A percentile compares a stretch with the other conserved stretches of the same genome.
Evolutionary conservation across 2,329 filamentous ascomycete genomes (phyloP).

Genomic region (Botrytis hyacinthi): DNA sequence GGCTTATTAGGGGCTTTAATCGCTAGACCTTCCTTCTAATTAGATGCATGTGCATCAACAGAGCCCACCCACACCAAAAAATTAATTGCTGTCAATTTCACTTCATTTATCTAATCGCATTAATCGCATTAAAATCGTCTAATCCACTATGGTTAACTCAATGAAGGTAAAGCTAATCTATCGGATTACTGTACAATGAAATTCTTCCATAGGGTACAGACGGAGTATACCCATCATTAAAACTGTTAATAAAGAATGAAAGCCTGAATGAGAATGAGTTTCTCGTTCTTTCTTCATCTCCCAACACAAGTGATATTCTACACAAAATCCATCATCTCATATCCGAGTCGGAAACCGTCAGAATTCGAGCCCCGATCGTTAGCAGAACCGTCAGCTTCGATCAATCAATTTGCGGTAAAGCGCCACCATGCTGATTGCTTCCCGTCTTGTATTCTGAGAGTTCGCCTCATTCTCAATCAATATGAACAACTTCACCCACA

Average conservation of each 20-base stretch:
- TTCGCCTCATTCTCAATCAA: neutral
- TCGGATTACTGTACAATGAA: neutral
- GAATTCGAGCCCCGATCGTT: neutral
- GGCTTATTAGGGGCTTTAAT: neutral
- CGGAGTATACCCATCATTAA: neutral
- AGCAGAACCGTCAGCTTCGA: neutral
- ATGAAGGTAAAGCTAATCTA: neutral
- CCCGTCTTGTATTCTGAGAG: neutral
- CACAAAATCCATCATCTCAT: neutral
- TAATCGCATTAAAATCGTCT: neutral
- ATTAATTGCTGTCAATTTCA: neutral
- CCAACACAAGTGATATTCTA: neutral
- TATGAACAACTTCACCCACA: neutral
- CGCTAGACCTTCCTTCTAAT: neutral
- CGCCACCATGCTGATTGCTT: neutral
- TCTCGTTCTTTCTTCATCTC: neutral
- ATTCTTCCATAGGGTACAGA: neutral
- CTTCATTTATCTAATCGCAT: neutral
- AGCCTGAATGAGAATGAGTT: no score
- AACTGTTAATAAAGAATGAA: neutral
- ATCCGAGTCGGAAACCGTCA: neutral
- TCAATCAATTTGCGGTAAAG: neutral
- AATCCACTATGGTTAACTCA: neutral
- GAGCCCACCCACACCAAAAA: neutral
- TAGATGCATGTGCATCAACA: neutral